Evolutionary conservation across 305 asterid genomes (phyloP).

Genomic region (Solanum hybrid): DNA sequence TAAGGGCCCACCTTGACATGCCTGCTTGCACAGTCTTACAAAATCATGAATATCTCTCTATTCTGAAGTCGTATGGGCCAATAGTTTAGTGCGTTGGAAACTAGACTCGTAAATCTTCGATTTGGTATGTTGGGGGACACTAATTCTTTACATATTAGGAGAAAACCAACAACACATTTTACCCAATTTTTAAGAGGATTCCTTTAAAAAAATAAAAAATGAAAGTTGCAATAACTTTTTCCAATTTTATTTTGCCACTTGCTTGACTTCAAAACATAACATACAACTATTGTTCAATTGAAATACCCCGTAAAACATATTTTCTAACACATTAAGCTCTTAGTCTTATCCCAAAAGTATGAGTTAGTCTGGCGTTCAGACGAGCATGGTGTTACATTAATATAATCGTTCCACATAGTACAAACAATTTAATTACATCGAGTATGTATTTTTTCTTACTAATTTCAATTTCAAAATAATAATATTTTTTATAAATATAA

Average conservation of each 20-base stretch:
- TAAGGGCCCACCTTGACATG: background rate
- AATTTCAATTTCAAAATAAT: too few species aligned
- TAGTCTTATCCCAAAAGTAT: too few species aligned
- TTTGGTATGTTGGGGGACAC: background rate
- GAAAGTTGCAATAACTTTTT: background rate
- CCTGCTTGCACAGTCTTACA: background rate
- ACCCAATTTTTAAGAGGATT: background rate
- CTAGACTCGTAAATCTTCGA: background rate
- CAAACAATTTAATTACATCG: rapidly evolving
- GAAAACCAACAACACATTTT: background rate
- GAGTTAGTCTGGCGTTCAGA: background rate
- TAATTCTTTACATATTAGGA: background rate
- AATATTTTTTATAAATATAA: too few species aligned
- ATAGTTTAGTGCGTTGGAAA: background rate
- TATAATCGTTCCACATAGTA: too few species aligned
- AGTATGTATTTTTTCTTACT: background rate
- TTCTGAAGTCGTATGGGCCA: background rate
- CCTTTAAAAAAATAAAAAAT: background rate
- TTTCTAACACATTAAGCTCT: background rate
- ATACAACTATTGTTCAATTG: background rate
- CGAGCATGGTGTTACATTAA: too few species aligned
- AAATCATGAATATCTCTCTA: background rate
- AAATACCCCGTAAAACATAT: background rate
- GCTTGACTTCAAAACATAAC: background rate
- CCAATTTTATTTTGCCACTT: too few species aligned